Base-by-base conservation (phyloP, 2,329 filamentous ascomycete species). In the Clathrospora elynae region DNA sequence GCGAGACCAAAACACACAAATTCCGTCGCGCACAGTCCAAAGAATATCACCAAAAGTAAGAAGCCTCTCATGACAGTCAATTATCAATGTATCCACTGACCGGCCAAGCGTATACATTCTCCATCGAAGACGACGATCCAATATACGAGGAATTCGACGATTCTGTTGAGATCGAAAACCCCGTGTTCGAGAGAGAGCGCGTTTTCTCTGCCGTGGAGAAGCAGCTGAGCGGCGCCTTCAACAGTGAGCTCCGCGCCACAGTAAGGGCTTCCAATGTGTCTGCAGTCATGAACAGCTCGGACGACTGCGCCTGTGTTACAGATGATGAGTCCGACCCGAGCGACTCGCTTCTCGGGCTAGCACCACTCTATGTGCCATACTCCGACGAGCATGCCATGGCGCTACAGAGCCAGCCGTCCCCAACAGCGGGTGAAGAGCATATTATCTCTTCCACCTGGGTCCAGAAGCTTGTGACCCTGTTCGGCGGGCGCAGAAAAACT, bases 401-500 rank as follows among this genome's bases (percentile, higher is more conserved):
- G 6, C 6, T 19, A 31, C 26, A n/a, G 26, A 19, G 5, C 2
- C 18, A n/a, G 30, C 14, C 9, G 28, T 12, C 11, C 4, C 26
- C 23, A 5, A 1, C 13, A 2, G 22, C 20, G n/a, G 12, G 18
- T 12, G n/a, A 11, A 18, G 11, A 44, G 11, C 11, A 13, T 6
- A 28, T 12, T 2, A 26, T 24, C 5, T 5, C 14, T 17, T 25
- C 20, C 12, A 4, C 17, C 12, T 39, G 46, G 29, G 26, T 53
- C 6, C 31, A 47, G 11, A 41, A 22, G 11, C 12, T 55, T 2
- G 32, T 59, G 7, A 30, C 16, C 2, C 42, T 57, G 2, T 55
- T 57, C 24, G 42, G 49, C 5, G 49, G 52, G 5, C 43, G 42
- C 31, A 46, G 35, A 23, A 11, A 28, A 7, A n/a, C 5, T 35